These are phyloP conservation scores for Pelargonium citronellum DNA, from an alignment of 441 rosid genomes.

Conservation along the genomic window DNA sequence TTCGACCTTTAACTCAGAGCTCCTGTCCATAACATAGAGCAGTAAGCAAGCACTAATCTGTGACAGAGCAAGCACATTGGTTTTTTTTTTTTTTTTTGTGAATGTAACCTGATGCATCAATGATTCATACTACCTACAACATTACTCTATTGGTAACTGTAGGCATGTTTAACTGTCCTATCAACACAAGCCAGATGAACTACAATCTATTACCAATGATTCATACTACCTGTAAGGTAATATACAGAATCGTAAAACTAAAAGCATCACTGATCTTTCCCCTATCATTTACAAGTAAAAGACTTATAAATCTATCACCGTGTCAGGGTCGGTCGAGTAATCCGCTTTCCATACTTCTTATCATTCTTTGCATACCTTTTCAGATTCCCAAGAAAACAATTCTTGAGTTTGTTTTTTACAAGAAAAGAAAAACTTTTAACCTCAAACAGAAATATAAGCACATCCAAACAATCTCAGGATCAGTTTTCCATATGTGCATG, in stretches of 20 bases:
- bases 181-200: background rate
- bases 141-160: background rate
- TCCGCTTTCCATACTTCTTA: background rate
- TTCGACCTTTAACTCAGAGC: background rate
- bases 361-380: too few relatives aligned
- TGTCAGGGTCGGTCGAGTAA: background rate
- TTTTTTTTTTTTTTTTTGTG: too few relatives aligned
- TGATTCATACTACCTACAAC: background rate
- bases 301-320: background rate
- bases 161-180: background rate
- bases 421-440: background rate
- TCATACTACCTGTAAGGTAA: too few relatives aligned
- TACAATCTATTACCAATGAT: background rate
- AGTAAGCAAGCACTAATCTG: background rate
- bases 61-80: background rate
- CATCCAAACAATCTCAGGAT: background rate
- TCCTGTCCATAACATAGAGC: background rate
- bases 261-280: background rate
- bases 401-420: background rate
- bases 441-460: background rate
- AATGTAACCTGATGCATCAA: too few relatives aligned
- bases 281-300: too few relatives aligned
- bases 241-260: too few relatives aligned
- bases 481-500: background rate
- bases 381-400: too few relatives aligned